A percentile compares a stretch with the other conserved stretches of the same genome.
Conservation (phyloP, 495 filamentous ascomycete genomes). For the Amphirosellinia nigrospora region DNA sequence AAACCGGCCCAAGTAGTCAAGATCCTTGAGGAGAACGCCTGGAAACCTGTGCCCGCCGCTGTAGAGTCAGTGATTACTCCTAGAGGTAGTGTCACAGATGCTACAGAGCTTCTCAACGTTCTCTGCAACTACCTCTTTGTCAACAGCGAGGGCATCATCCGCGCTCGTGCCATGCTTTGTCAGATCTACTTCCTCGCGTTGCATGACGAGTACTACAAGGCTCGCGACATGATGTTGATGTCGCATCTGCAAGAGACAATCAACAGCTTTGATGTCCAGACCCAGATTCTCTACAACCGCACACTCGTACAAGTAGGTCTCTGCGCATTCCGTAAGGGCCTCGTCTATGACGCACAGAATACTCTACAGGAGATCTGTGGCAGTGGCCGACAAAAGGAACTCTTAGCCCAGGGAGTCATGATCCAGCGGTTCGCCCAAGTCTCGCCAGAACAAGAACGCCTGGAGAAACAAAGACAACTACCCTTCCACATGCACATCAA, state of each 20-base stretch:
- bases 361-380: slow-evolving; percentile 98
- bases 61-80: slow-evolving; percentile 84
- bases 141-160: slow-evolving; percentile 92
- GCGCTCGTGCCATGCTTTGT: slow-evolving; percentile 95
- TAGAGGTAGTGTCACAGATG: slow-evolving; percentile 66
- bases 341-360: slow-evolving; percentile 96
- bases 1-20: slow-evolving; percentile 94
- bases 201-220: slow-evolving; percentile 95
- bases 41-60: slow-evolving; percentile 76
- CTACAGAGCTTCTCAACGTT: slow-evolving; percentile 76
- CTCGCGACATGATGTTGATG: slow-evolving; percentile 99
- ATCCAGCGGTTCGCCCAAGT: slow-evolving; percentile 95
- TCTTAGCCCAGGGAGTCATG: slow-evolving; percentile 96
- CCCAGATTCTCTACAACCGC: slow-evolving; percentile 98
- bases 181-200: slow-evolving; percentile 98
- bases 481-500: slow-evolving; percentile 99
- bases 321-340: slow-evolving; percentile 94
- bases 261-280: slow-evolving; percentile 90
- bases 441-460: slow-evolving; percentile 93
- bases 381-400: slow-evolving; percentile 94
- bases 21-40: slow-evolving; percentile 89
- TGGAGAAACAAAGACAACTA: slow-evolving; percentile 94
- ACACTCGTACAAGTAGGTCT: slow-evolving; percentile 97
- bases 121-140: slow-evolving; percentile 94
- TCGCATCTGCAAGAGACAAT: slow-evolving; percentile 99